Percentiles rank a stretch among this genome's conserved stretches.
Conservation (phyloP, 163 green algal genomes). For the Chlorella variabilis region DNA sequence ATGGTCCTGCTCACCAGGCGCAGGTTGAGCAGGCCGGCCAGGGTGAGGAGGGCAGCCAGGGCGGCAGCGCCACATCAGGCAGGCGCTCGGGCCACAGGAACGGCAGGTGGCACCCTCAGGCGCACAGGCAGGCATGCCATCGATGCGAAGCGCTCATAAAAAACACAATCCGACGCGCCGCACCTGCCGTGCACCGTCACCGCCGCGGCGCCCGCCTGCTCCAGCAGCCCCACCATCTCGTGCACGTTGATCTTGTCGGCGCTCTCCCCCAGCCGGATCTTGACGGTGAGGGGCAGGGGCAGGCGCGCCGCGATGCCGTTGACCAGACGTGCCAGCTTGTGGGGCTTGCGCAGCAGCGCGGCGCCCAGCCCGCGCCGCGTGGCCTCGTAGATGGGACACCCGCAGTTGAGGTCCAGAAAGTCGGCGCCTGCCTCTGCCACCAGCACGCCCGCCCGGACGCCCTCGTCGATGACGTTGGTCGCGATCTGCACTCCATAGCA, state of each 20-base stretch:
- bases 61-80: too few species aligned
- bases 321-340: neutral
- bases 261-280: constrained; percentile 70
- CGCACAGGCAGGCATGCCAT: too few species aligned
- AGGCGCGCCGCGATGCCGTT: constrained; percentile 69
- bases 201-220: constrained; percentile 72
- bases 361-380: constrained; percentile 77
- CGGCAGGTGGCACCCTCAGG: too few species aligned
- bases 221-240: constrained; percentile 67
- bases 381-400: constrained; percentile 88
- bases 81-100: too few species aligned
- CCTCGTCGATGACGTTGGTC: constrained; percentile 82
- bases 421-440: constrained; percentile 68
- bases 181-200: constrained; percentile 79
- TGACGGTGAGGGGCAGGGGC: constrained; percentile 85
- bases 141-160: too few species aligned
- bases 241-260: constrained; percentile 54
- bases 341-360: constrained; percentile 73
- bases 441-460: constrained; percentile 62
- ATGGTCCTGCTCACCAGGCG: constrained; percentile 63
- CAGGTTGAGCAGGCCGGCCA: too few species aligned
- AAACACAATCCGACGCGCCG: too few species aligned
- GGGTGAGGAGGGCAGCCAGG: too few species aligned
- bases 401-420: constrained; percentile 86
- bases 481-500: constrained; percentile 77